Evolutionary conservation across 23 red algal species (phyloP), one percentile per base, ranked within the genome.

Genomic region (Pyropia yezoensis): DNA sequence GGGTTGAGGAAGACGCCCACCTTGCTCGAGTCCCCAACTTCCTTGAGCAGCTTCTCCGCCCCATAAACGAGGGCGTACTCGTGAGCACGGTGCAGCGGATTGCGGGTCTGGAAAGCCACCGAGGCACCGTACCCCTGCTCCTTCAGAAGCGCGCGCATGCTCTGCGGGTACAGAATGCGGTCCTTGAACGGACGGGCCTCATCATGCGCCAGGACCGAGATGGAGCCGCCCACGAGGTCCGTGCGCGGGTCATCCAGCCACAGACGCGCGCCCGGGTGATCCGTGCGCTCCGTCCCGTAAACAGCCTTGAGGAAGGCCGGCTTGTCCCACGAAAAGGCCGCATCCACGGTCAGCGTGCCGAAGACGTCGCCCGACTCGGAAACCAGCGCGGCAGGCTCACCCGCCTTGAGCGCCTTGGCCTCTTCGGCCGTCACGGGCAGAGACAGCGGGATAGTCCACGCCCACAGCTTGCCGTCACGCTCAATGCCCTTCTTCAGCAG

Each of bases 41-140:
- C 28, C 32, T 58, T 34, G 26, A 95, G 50, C 24, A 95, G 62
- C 52, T 66, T 33, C 70, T 95, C 90, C 28, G 90, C 90, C 7
- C 90, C 90, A 64, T 87, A 87, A 13, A 95, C 90, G 45, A 95
- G 90, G 18, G 90, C 90, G 32, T 95, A 95, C 77, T 95, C 90
- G 81, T 95, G 90, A 18, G 90, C 90, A 27, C 90, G 82, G 62
- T 95, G 90, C n/a, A 95, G 82, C 26, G 90, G 90, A 65, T 95
- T 95, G 65, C 90, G 82, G 17, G 90, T 95, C 76, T 95, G 90
- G 76, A 95, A 95, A 21, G 82, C 90, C 50, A 95, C 70, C n/a
- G 75, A 66, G 21, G 75, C 73, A 32, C 79, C 80, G 51, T 59
- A 95, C 7, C 34, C 75, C 54, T 82, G 66, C 50, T 80, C 49